Percentiles rank a stretch among this genome's conserved stretches.
These are phyloP conservation scores for Torrubiella hemipterigena DNA, from an alignment of 2,329 filamentous ascomycete species.

Conservation along the genomic window DNA sequence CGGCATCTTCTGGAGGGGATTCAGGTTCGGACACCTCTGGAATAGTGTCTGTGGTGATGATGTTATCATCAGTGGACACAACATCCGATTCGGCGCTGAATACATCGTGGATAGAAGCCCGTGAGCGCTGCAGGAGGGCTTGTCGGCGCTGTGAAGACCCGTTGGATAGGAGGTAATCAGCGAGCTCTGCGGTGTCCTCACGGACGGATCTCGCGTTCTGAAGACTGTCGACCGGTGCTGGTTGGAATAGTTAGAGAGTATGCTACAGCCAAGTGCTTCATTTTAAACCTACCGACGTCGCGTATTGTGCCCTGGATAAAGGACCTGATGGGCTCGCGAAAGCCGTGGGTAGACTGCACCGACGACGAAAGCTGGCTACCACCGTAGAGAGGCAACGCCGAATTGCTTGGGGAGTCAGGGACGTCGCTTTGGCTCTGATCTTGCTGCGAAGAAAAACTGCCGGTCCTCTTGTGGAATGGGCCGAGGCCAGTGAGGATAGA, in stretches of 20 bases:
- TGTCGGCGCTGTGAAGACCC: constrained; percentile 31
- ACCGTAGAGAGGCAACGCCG: constrained; percentile 7
- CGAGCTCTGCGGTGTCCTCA: constrained; percentile 78
- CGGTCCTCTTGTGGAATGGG: too few relatives aligned
- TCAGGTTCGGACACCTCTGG: constrained; percentile 48
- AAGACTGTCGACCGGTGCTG: constrained; percentile 51
- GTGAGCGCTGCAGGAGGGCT: constrained; percentile 30
- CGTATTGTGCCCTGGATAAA: constrained; percentile 57
- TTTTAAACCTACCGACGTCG: constrained; percentile 19
- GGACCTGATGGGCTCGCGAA: constrained; percentile 58
- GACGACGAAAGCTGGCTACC: constrained; percentile 25
- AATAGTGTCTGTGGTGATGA: constrained; percentile 36
- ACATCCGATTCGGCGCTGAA: constrained; percentile 12
- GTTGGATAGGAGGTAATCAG: constrained; percentile 67
- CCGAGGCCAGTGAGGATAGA: too few relatives aligned
- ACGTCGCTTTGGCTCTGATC: constrained; percentile 13
- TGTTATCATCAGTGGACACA: constrained; percentile 12
- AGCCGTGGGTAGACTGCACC: constrained; percentile 19
- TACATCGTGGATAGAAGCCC: constrained; percentile 17
- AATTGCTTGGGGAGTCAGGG: constrained; percentile 10
- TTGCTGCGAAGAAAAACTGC: constrained; percentile 22
- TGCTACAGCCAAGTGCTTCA: not conserved
- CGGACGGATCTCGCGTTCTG: constrained; percentile 70
- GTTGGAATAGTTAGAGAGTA: not conserved
- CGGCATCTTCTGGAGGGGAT: constrained; percentile 25